Evolutionary conservation across 116 monocot genomes (phyloP), one percentile per base, ranked within the genome.

Genomic region (Papilionanthe hybrid): DNA sequence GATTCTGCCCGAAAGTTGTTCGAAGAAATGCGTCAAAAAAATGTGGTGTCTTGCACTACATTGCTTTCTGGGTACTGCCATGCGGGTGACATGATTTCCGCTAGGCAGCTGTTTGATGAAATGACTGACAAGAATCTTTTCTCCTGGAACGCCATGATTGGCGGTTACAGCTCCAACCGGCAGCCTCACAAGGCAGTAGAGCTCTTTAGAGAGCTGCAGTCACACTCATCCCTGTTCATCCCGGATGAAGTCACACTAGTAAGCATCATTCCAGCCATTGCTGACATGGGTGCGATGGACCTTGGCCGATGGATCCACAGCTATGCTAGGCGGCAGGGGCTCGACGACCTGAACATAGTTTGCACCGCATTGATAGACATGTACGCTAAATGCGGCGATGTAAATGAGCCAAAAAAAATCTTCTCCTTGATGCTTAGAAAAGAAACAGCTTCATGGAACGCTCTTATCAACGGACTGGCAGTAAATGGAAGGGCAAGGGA

Each of bases 11-110:
- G 65, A 76, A 80, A 13, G 49, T 1, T 89, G 78, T 89, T 89
- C 49, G 84, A 85, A 45, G 85, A 83, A 30, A 83, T 86, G 89
- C 76, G 77, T 1, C 83, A 89, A 41, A 82, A 78, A 69, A 93
- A 83, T 69, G 84, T 83, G 47, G 89, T 91, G 29, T 84, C 91
- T 13, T 93, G 93, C 91, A 93, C 90, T 42, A 87, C 81, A 71
- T 79, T 93, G 86, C 80, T 91, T 11, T 72, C 68, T 42, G 93
- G 93, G 42, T 86, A 89, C 53, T 72, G 85, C 50, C 84, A 86
- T 68, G 74, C 71, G 17, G 85, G 79, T 1, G 63, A 88, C 25
- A 81, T 89, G 85, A 85, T 87, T 72, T 30, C 80, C 4, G 88
- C 93, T 1, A 79, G 87, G 68, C 63, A 15, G 0, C 43, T 93